Evolutionary conservation across 2,329 filamentous ascomycete genomes (phyloP), one percentile per base, ranked within the genome.

Genomic region (Fusarium camptoceras): DNA sequence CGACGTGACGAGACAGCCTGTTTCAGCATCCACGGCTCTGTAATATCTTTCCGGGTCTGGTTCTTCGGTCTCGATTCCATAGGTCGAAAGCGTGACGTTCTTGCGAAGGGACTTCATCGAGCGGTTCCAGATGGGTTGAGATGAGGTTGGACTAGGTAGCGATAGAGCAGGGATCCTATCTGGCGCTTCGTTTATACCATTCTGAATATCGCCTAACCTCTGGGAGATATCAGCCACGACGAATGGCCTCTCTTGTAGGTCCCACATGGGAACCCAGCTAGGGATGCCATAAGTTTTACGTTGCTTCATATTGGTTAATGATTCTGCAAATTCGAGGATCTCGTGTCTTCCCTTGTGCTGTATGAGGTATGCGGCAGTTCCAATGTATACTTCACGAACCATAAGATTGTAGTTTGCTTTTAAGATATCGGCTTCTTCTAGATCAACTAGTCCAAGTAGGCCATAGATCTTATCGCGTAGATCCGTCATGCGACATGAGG

Each of bases 361-460:
- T 11, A 68, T 44, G 15, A 68, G 22, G 20, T 68, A 68, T 15
- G 65, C 18, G 1, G 66, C 64, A 34, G 60, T 55, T 20, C 66
- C 66, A 27, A 68, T 68, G 15, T 55, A 68, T 15, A 68, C 66
- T 44, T 68, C 66, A 12, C 66, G 50, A n/a, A 68, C 59, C 39
- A 25, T 68, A 12, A 68, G 34, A 14, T 59, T 55, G n/a, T 68
- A 68, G 11, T 68, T 51, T 10, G 55, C 64, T 18, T 34, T 53
- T 11, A 68, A 28, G 7, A 6, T 16, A 2, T 59, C 53, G 6
- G n/a, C n/a, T 25, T 55, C 50, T 18, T 55, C 22, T 10, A 44
- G 43, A n/a, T 49, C 42, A 8, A 64, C 37, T 7, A 69, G 30
- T 16, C 64, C 66, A 27, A 68, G 55, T 6, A 68, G 14, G 14